These are phyloP conservation scores for Pestalotiopsis sp. DNA, from an alignment of 2,329 filamentous ascomycete genomes.

Conservation along the genomic window DNA sequence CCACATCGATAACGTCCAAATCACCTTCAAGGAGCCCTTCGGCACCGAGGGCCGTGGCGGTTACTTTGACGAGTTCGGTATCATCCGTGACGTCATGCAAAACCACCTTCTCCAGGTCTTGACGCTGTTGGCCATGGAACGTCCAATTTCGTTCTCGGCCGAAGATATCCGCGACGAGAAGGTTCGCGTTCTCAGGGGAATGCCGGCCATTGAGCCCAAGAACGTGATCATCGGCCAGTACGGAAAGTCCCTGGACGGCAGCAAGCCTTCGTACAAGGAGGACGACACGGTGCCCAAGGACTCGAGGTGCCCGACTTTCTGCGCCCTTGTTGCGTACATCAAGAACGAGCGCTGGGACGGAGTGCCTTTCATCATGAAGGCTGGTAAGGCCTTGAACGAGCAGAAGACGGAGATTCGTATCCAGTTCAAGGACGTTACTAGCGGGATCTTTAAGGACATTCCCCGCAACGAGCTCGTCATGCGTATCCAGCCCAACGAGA, in stretches of 20 bases:
- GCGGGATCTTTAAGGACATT: constrained; percentile 99
- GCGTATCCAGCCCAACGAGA: constrained; percentile 98
- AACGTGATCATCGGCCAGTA: constrained; percentile 99
- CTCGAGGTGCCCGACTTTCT: constrained; percentile 97
- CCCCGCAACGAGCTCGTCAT: constrained; percentile 99
- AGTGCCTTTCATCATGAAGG: constrained; percentile 99
- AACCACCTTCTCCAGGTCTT: constrained; percentile 97
- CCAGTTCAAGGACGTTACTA: constrained; percentile 99
- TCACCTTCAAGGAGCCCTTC: constrained; percentile 99
- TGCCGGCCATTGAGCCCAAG: constrained; percentile 95
- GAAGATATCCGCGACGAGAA: constrained; percentile 99
- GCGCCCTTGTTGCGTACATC: constrained; percentile 95
- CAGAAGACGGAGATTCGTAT: constrained; percentile 99
- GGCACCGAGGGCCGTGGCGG: constrained; percentile 96
- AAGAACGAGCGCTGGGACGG: constrained; percentile 99
- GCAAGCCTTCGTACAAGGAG: constrained; percentile 97
- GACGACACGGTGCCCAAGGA: constrained; percentile 98
- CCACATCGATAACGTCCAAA: constrained; percentile 99
- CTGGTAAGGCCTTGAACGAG: constrained; percentile 97
- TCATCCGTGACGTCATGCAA: constrained; percentile 99
- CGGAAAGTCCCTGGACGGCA: constrained; percentile 92
- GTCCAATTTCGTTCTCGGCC: constrained; percentile 95
- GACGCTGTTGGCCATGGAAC: constrained; percentile 96
- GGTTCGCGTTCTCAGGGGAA: constrained; percentile 90
- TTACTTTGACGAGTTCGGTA: constrained; percentile 99